Evolutionary conservation across 257 asterid genomes (phyloP), one percentile per base, ranked within the genome.

Genomic region (Ophiorrhiza pumila): DNA sequence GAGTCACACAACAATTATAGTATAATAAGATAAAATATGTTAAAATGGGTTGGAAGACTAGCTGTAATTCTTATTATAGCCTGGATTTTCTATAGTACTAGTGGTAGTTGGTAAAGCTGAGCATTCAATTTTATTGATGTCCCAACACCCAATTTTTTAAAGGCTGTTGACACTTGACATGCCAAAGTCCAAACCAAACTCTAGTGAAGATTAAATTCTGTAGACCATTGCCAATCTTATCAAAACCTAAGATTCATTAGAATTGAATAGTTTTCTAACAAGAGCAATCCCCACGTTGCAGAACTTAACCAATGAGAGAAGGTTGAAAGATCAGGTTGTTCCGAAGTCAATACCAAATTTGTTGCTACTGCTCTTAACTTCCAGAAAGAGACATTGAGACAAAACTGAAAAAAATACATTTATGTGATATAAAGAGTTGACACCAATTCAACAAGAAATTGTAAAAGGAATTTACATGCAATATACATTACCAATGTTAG

Each of bases 391-490:
- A 43, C 55, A 62, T 35, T 18, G 8, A 27, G 5, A 29, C 50
- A 6, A n/a, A 39, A 13, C 20, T 4, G 41, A 39, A 63, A 63
- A 37, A 17, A 10, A 52, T 23, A n/a, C n/a, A n/a, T n/a, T n/a
- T n/a, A 52, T 7, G 29, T 39, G 20, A 2, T 32, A 35, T 2
- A 62, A 62, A 62, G 31, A 20, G 37, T 17, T 8, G 3, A 3
- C 34, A 31, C 41, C 27, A 68, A 27, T 0, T 68, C 49, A 72
- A 60, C 41, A 45, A 46, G 67, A 58, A 72, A 60, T 72, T n/a
- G 25, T 23, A 37, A 45, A n/a, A 72, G 31, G 31, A 46, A n/a
- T 58, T 62, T 62, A 62, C 55, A 41, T 1, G 56, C 56, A 15
- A 65, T 11, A 37, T n/a, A 41, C 69, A 64, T 41, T 4, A 64